Conservation (phyloP, 148 eudicot genomes). For the Limonium bicolor region DNA sequence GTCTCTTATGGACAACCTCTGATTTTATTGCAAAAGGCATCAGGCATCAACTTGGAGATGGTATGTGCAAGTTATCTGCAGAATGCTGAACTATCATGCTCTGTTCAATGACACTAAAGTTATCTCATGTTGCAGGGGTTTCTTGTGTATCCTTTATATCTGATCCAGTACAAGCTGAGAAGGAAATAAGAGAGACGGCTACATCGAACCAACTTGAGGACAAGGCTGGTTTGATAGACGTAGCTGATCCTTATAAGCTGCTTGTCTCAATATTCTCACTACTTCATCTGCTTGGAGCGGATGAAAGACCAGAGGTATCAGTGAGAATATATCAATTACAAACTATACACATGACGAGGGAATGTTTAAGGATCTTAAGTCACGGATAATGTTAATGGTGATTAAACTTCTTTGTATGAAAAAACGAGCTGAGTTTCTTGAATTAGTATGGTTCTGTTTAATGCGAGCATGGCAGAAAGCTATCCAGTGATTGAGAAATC, state of each 20-base stretch:
- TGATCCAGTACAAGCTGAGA: slow-evolving; percentile 18
- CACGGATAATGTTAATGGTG: no score
- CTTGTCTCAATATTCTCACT: slow-evolving; percentile 65
- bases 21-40: slow-evolving; percentile 89
- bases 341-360: no score
- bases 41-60: slow-evolving; percentile 16
- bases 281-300: slow-evolving; percentile 86
- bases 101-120: background rate
- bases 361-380: no score
- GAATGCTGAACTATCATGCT: background rate
- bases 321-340: no score
- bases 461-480: no score
- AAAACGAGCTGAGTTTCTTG: no score
- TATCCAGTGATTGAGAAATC: no score
- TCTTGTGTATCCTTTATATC: slow-evolving; percentile 10
- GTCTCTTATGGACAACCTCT: slow-evolving; percentile 90
- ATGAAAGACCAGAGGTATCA: slow-evolving; percentile 94
- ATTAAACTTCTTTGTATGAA: no score
- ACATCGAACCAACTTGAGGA: slow-evolving; percentile 14
- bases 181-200: slow-evolving; percentile 18
- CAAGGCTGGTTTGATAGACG: slow-evolving; percentile 26
- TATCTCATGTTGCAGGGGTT: slow-evolving; percentile 12
- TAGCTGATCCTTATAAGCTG: slow-evolving; percentile 55
- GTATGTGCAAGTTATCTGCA: slow-evolving; percentile 4
- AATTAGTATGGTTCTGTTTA: no score